Evolutionary conservation across 2,329 filamentous ascomycete species (phyloP), one percentile per base, ranked within the genome.

Genomic region (Cadophora malorum): DNA sequence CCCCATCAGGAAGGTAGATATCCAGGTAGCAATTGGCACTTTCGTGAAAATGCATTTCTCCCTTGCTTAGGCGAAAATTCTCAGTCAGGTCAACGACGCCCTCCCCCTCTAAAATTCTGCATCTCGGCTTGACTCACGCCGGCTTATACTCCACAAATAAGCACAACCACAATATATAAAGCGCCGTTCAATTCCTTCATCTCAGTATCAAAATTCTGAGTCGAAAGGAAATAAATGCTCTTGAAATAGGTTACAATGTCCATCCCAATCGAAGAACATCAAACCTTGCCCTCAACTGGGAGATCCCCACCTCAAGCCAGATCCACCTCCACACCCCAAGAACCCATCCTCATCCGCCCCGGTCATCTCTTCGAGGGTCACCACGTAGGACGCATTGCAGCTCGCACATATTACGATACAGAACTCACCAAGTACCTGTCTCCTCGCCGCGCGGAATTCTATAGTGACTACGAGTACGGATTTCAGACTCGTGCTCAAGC

Each of bases 331-430:
- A 31, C 49, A 9, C 58, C 47, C 9, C 63, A 38, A 55, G 55
- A 60, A 38, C 59, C 64, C 33, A 68, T 73, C 31, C 68, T 70
- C 52, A 69, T 75, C 53, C 70, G 74, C 0, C 63, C 38, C 28
- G 73, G 67, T 25, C 56, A 31, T 31, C 50, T 75, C 28, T 63
- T 49, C 12, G 72, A 74, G 25, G 65, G 35, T 19, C 16, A 41
- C 4, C 49, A 56, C 23, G 69, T 75, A 8, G 73, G 72, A 35
- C 31, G 52, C 7, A 64, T 74, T 6, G 71, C 73, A 41, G 69
- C 70, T n/a, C 62, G 23, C 33, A 72, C 71, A 3, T 75, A 75
- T 62, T 63, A 55, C 41, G 28, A 72, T 38, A 69, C 70, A 3
- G 28, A 56, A 6, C 63, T 75, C 9, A 69, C 64, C 4, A n/a